Base-by-base conservation (phyloP, 305 asterid species). In the Withania somnifera region DNA sequence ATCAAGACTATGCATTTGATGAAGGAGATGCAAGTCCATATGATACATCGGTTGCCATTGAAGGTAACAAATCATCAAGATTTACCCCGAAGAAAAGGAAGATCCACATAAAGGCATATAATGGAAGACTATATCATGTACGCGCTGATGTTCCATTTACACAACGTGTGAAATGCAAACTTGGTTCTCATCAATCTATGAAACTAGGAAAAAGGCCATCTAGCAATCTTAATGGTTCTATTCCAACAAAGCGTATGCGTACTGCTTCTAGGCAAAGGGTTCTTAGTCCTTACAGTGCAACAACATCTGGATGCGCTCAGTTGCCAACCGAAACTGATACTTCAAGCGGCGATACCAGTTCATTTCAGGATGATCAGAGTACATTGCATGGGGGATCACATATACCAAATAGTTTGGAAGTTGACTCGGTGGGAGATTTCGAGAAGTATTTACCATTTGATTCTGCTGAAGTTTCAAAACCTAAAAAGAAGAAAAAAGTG, bases 331-430 rank as follows among this genome's bases (percentile, higher is more conserved):
- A 89, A 88, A 87, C 94, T 54, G 95, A 92, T 88, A 94, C 94
- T 87, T 93, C 98, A 83, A 93, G 97, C 82, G 93, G 95, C 69
- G 98, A 95, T 88, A 93, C 95, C 75, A 90, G 88, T 88, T 93
- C 98, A 58, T 92, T 90, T 86, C 98, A 91, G 89, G 98, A 93
- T 86, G 98, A 95, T 84, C 98, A 89, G 86, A 90, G 91, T 83
- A 90, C 91, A 66, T 83, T 88, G 84, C 97, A 64, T 81, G 94
- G 93, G 83, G 96, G 90, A 81, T 86, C 87, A 78, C 85, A 79
- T 83, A 81, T 87, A 61, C 90, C 88, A 79, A 90, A 89, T 87
- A 88, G 82, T 81, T 73, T 91, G 87, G 98, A 95, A 84, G 94
- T 89, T 50, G 97, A 93, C 64, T 95, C 97, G 6, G 84, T 87